Evolutionary conservation across 805 yeast species (phyloP).

Genomic region (Metschnikowia shivogae): DNA sequence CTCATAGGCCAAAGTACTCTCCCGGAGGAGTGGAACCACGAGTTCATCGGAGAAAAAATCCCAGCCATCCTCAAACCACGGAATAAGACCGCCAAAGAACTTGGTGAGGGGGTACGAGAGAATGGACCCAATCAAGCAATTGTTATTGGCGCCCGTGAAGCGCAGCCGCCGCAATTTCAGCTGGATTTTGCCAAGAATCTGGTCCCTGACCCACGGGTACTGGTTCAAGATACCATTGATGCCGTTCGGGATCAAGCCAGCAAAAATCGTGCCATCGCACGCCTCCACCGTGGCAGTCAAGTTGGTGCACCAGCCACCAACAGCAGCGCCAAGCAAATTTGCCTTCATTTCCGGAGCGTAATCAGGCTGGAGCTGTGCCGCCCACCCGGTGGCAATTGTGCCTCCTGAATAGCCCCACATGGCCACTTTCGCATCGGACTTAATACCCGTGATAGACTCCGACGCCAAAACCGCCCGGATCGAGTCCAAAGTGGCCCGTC

Average conservation of each 20-base stretch:
- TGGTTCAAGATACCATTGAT: constrained; percentile 29
- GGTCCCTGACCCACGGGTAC: constrained; percentile 22
- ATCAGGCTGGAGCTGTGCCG: constrained; percentile 31
- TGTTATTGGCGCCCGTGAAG: not conserved
- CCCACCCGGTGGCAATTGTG: constrained; percentile 35
- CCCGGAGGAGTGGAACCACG: not conserved
- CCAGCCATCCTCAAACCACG: not conserved
- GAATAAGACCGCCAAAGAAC: not conserved
- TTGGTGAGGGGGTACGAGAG: not conserved
- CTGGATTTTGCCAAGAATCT: not conserved
- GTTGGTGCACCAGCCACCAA: constrained; percentile 36
- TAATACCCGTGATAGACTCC: constrained; percentile 18
- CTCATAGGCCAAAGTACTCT: constrained; percentile 7
- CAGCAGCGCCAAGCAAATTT: constrained; percentile 27
- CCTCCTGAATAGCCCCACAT: constrained; percentile 41
- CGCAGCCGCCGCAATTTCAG: not conserved
- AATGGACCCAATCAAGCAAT: not conserved
- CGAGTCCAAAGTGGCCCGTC: constrained; percentile 27
- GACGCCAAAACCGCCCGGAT: constrained; percentile 25
- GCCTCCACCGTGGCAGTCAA: constrained; percentile 25
- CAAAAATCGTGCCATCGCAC: constrained; percentile 23
- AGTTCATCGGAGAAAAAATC: not conserved
- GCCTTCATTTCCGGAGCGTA: constrained; percentile 32
- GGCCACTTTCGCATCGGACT: constrained; percentile 18
- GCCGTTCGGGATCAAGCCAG: constrained; percentile 29